Evolutionary conservation across 495 filamentous ascomycete genomes (phyloP).

Genomic region (Amorphotheca resinae): DNA sequence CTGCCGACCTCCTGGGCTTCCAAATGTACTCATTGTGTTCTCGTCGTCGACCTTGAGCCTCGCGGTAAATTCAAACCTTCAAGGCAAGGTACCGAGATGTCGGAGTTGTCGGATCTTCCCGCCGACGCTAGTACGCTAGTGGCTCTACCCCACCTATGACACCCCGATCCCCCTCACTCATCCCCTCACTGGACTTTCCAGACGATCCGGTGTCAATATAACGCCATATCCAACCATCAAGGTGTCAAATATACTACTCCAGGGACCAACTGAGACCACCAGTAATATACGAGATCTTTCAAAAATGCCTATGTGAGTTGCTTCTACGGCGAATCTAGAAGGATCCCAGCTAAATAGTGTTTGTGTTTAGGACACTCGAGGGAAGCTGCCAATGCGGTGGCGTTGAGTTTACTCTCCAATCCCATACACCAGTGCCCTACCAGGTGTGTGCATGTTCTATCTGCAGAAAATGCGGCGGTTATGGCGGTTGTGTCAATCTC

Average conservation of each 20-base stretch:
- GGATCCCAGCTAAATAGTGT: too few species aligned
- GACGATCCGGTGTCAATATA: too few species aligned
- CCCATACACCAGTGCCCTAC: constrained; percentile 41
- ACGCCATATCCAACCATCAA: too few species aligned
- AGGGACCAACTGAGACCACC: too few species aligned
- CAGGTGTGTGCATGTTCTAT: constrained; percentile 46
- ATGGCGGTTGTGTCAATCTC: constrained; percentile 37
- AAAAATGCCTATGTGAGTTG: too few species aligned
- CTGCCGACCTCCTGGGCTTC: constrained; percentile 61
- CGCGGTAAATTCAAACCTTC: background rate
- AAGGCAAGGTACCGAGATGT: background rate
- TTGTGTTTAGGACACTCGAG: constrained; percentile 38
- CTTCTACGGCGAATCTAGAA: too few species aligned
- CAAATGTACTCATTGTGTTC: constrained; percentile 49
- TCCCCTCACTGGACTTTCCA: too few species aligned
- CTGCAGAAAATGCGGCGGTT: constrained; percentile 41
- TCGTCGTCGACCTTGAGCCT: background rate
- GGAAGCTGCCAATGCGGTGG: constrained; percentile 43
- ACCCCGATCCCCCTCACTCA: too few species aligned
- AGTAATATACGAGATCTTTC: too few species aligned
- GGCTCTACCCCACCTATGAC: too few species aligned
- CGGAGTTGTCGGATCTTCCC: background rate
- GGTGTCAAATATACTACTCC: too few species aligned
- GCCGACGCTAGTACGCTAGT: background rate
- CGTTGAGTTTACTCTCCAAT: constrained; percentile 39